Evolutionary conservation across 2,329 filamentous ascomycete genomes (phyloP).

Genomic region (Paraconiothyrium brasiliense): DNA sequence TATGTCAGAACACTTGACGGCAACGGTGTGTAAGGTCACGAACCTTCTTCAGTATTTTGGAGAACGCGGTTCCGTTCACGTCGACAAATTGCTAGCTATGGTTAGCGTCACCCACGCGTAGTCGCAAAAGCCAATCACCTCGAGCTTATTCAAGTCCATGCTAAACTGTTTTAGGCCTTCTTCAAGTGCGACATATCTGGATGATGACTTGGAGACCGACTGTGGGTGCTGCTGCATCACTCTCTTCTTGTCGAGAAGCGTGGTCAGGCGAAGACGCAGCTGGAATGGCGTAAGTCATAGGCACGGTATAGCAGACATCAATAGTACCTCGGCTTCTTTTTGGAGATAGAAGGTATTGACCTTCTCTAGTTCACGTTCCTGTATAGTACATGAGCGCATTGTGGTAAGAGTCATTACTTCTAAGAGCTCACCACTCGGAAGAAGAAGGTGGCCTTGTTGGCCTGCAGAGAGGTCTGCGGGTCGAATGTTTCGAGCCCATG

Average conservation of each 20-base stretch:
- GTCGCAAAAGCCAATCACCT: slow-evolving; percentile 55
- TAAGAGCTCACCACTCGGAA: slow-evolving; percentile 80
- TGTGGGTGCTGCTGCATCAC: slow-evolving; percentile 82
- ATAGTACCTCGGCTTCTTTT: slow-evolving; percentile 91
- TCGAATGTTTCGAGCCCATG: slow-evolving; percentile 64
- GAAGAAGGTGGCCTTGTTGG: slow-evolving; percentile 98
- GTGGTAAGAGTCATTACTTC: background rate
- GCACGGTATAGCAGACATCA: slow-evolving; percentile 34
- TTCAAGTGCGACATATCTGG: slow-evolving; percentile 92
- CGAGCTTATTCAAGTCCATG: slow-evolving; percentile 94
- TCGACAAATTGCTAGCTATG: slow-evolving; percentile 86
- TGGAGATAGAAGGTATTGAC: slow-evolving; percentile 98
- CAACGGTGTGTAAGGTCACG: slow-evolving; percentile 30
- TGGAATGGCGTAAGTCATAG: slow-evolving; percentile 52
- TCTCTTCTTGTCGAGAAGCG: slow-evolving; percentile 93
- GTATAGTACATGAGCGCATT: slow-evolving; percentile 16
- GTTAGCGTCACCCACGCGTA: slow-evolving; percentile 34
- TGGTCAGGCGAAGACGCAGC: slow-evolving; percentile 93
- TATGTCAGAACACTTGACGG: slow-evolving; percentile 46
- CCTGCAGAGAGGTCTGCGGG: slow-evolving; percentile 88
- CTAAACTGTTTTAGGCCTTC: slow-evolving; percentile 98
- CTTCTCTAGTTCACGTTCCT: slow-evolving; percentile 98
- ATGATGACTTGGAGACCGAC: slow-evolving; percentile 83
- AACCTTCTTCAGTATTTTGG: slow-evolving; percentile 97
- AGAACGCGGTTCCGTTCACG: slow-evolving; percentile 96